phyloP scores from a whole-genome alignment of 2,329 filamentous ascomycete genomes.

The Phyllosticta paracitricarpa region DNA sequence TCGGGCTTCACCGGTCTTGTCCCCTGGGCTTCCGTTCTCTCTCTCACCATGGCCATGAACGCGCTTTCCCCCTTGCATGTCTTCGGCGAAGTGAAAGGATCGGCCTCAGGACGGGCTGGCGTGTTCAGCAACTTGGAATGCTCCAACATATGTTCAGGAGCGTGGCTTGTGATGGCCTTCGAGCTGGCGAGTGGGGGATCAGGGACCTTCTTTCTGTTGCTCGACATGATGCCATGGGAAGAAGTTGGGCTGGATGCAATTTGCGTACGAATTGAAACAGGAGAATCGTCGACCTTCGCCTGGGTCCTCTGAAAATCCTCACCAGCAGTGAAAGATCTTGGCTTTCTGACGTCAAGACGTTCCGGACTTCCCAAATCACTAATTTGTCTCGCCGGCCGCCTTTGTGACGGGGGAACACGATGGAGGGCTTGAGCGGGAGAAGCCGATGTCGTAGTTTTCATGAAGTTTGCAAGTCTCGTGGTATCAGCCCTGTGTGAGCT shows the following conservation, averaged over 20 bases:
- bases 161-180: conserved; percentile 30
- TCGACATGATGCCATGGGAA: conserved; percentile 23
- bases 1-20: neutral
- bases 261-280: neutral
- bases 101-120: neutral
- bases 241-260: neutral
- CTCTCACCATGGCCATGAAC: conserved; percentile 3
- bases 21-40: conserved; percentile 8
- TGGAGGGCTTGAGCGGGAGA: neutral
- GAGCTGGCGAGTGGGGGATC: conserved; percentile 31
- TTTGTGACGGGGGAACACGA: neutral
- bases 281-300: neutral
- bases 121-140: neutral
- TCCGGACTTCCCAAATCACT: neutral
- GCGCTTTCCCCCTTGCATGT: neutral
- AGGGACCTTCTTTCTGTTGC: conserved; percentile 33
- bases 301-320: neutral
- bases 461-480: neutral
- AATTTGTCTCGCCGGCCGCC: neutral
- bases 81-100: neutral
- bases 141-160: conserved; percentile 12
- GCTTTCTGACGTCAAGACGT: neutral
- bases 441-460: neutral
- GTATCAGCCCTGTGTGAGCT: neutral
- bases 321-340: neutral